Percentiles rank a stretch among this genome's conserved stretches.
phyloP scores from a whole-genome alignment of 2,329 filamentous ascomycete genomes.

The Dendryphion nanum region DNA sequence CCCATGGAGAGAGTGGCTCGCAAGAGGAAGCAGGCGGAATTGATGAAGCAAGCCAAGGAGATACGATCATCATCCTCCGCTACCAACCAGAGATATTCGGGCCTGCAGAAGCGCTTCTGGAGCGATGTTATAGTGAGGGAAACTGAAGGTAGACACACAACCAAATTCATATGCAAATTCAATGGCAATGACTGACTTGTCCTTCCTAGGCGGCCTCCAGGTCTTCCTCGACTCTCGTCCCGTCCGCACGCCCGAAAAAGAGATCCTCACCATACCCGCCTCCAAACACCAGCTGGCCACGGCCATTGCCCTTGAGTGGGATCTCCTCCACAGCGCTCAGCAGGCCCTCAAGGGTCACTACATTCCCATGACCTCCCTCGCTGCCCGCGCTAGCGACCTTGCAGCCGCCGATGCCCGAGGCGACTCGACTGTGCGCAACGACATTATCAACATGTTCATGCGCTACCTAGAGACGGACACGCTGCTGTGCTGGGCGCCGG shows the following conservation, averaged over 20 bases:
- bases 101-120: slow-evolving; percentile 80
- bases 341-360: slow-evolving; percentile 84
- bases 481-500: slow-evolving; percentile 82
- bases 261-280: slow-evolving; percentile 68
- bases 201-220: slow-evolving; percentile 54
- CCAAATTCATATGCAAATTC: too few species aligned
- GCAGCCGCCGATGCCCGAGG: slow-evolving; percentile 61
- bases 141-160: slow-evolving; percentile 57
- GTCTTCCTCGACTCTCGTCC: slow-evolving; percentile 77
- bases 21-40: slow-evolving; percentile 51
- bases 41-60: slow-evolving; percentile 47
- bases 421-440: slow-evolving; percentile 55
- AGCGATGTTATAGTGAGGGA: slow-evolving; percentile 71
- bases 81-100: slow-evolving; percentile 41
- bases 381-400: slow-evolving; percentile 82
- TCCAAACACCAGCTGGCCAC: slow-evolving; percentile 79
- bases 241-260: slow-evolving; percentile 73
- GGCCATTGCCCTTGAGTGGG: slow-evolving; percentile 91
- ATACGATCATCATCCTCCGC: slow-evolving; percentile 39
- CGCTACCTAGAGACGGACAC: slow-evolving; percentile 91
- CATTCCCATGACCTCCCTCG: slow-evolving; percentile 83
- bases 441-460: slow-evolving; percentile 69
- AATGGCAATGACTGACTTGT: slow-evolving; percentile 12
- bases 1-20: slow-evolving; percentile 49
- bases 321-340: slow-evolving; percentile 74